A percentile compares a stretch with the other conserved stretches of the same genome.
These are phyloP conservation scores for Trypanosoma platydactyli DNA, from an alignment of 208 protist genomes.

Conservation along the genomic window DNA sequence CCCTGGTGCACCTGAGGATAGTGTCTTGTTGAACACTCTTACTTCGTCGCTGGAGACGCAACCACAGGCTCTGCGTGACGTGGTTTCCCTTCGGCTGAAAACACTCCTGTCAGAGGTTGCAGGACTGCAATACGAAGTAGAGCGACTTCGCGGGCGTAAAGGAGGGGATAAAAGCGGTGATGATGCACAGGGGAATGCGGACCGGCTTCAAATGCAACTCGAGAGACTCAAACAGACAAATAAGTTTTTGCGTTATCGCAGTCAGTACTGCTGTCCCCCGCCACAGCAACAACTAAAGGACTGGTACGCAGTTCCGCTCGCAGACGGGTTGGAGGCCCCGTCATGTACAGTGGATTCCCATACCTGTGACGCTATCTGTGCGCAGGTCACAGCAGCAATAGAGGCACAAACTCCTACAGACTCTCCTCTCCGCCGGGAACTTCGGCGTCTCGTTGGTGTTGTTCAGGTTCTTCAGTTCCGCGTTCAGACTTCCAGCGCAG, in stretches of 20 bases:
- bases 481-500: conserved; percentile 4
- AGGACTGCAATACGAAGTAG: background rate
- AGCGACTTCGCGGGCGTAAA: background rate
- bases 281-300: background rate
- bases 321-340: conserved; percentile 12
- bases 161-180: background rate
- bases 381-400: background rate
- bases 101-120: conserved; percentile 5
- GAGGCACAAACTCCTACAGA: background rate
- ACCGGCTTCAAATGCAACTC: conserved; percentile 1
- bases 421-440: background rate
- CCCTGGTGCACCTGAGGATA: background rate
- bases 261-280: background rate
- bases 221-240: conserved; percentile 7
- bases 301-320: conserved; percentile 10
- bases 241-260: background rate
- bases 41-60: background rate
- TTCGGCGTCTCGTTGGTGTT: conserved; percentile 12
- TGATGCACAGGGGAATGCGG: background rate
- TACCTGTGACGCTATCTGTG: conserved; percentile 18
- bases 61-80: conserved; percentile 7
- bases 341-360: conserved; percentile 12
- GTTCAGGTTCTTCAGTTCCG: conserved; percentile 10
- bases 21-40: background rate
- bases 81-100: conserved; percentile 10